Conservation (phyloP, 331 rosid genomes). For the Acacia concinna region DNA sequence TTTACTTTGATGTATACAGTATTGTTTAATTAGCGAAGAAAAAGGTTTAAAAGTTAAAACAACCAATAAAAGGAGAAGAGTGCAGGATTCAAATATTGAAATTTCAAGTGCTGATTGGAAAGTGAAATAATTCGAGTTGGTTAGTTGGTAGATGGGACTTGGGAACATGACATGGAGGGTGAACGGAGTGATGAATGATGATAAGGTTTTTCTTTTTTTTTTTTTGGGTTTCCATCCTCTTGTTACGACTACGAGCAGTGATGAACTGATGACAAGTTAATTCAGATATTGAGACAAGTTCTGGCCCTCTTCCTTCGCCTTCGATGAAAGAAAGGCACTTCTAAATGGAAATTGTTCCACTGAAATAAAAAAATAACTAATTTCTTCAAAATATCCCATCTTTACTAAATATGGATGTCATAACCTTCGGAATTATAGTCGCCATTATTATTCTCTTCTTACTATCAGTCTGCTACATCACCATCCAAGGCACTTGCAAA, state of each 20-base stretch:
- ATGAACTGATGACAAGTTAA: background rate
- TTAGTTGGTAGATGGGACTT: background rate
- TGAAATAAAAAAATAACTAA: background rate
- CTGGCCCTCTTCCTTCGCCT: background rate
- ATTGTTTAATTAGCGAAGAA: background rate
- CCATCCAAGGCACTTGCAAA: slow-evolving; percentile 81
- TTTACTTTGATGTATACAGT: too few relatives aligned
- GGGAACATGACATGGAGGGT: background rate
- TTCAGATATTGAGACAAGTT: background rate
- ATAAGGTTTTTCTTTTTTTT: background rate
- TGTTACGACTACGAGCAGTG: background rate
- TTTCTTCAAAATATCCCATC: background rate
- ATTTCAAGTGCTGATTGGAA: background rate
- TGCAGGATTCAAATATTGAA: background rate
- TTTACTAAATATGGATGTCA: slow-evolving; percentile 60
- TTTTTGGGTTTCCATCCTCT: background rate
- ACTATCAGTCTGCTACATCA: slow-evolving; percentile 60
- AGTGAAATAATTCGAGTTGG: background rate
- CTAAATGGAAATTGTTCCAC: background rate
- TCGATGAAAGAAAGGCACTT: background rate
- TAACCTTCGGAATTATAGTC: slow-evolving; percentile 80
- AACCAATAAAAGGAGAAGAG: background rate
- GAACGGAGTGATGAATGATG: background rate
- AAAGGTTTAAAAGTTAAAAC: background rate
- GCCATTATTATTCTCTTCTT: slow-evolving; percentile 73